These are phyloP conservation scores for Periconia digitata DNA, from an alignment of 2,329 filamentous ascomycete species.

Conservation along the genomic window DNA sequence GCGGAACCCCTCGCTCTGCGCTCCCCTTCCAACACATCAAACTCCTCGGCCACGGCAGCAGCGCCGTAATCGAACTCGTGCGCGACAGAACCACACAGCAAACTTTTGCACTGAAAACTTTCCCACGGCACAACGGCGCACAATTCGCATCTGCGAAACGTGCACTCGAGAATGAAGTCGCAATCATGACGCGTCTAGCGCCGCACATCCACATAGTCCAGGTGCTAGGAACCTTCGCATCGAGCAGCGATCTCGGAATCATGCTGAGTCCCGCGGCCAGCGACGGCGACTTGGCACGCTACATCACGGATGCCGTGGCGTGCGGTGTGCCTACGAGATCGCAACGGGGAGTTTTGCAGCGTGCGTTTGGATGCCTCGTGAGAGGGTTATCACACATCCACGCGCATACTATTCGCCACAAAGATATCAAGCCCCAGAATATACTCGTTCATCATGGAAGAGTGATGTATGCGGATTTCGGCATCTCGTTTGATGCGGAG, in stretches of 20 bases:
- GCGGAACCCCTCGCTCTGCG: no score
- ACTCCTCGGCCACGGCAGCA: constrained; percentile 1
- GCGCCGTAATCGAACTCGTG: constrained; percentile 7
- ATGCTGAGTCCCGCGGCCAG: constrained; percentile 20
- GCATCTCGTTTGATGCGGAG: constrained; percentile 16
- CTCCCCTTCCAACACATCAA: constrained; percentile 7
- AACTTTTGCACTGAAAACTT: constrained; percentile 7
- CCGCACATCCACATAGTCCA: constrained; percentile 16
- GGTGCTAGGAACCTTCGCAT: constrained; percentile 15
- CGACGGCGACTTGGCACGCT: constrained; percentile 18
- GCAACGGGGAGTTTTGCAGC: constrained; percentile 3
- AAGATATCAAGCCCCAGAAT: constrained; percentile 25
- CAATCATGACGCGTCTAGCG: constrained; percentile 11
- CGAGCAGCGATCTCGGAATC: constrained; percentile 8
- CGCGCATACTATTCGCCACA: constrained; percentile 17
- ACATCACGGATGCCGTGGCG: constrained; percentile 10
- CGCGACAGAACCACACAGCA: constrained; percentile 4
- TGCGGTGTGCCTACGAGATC: neutral
- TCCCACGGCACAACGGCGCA: constrained; percentile 3
- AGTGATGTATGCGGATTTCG: constrained; percentile 25
- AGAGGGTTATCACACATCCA: constrained; percentile 20
- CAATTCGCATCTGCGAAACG: constrained; percentile 1
- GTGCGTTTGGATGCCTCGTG: constrained; percentile 19
- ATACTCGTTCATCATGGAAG: constrained; percentile 18
- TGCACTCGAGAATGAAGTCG: constrained; percentile 10